Percentiles rank a stretch among this genome's conserved stretches.
These are phyloP conservation scores for Trichosporon sp. DNA, from an alignment of 1,284 basidiomycete species.

Conservation along the genomic window DNA sequence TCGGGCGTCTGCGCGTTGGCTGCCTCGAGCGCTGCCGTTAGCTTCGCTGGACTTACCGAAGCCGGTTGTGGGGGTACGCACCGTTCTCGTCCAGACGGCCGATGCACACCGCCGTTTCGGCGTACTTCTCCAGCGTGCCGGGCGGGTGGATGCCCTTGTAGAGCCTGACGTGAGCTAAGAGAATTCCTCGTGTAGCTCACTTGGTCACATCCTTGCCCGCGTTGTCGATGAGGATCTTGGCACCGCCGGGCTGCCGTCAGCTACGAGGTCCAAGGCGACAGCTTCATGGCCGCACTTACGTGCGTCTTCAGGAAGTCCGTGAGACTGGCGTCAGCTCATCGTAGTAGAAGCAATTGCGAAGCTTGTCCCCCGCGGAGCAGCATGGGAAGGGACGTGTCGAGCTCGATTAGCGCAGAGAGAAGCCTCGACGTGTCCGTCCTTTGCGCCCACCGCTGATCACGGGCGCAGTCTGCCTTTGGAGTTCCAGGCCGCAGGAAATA, in stretches of 20 bases:
- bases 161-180: constrained; percentile 12
- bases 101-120: constrained; percentile 57
- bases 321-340: constrained; percentile 23
- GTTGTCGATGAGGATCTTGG: constrained; percentile 31
- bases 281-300: constrained; percentile 11
- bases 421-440: background rate
- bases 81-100: constrained; percentile 79
- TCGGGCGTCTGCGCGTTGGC: constrained; percentile 13
- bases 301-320: constrained; percentile 27
- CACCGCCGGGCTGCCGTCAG: constrained; percentile 31
- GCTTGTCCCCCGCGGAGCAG: background rate
- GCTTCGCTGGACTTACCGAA: constrained; percentile 39
- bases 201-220: constrained; percentile 35
- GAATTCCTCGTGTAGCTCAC: constrained; percentile 11
- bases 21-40: constrained; percentile 9
- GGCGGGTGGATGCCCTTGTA: constrained; percentile 28
- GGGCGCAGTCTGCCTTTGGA: background rate
- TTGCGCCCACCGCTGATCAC: background rate
- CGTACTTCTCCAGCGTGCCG: constrained; percentile 28
- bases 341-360: background rate
- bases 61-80: constrained; percentile 65
- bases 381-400: no score
- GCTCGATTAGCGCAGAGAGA: no score
- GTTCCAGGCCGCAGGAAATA: no score
- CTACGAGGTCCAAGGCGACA: no score